phyloP scores from a whole-genome alignment of 257 asterid genomes.

The Paulownia fortunei region DNA sequence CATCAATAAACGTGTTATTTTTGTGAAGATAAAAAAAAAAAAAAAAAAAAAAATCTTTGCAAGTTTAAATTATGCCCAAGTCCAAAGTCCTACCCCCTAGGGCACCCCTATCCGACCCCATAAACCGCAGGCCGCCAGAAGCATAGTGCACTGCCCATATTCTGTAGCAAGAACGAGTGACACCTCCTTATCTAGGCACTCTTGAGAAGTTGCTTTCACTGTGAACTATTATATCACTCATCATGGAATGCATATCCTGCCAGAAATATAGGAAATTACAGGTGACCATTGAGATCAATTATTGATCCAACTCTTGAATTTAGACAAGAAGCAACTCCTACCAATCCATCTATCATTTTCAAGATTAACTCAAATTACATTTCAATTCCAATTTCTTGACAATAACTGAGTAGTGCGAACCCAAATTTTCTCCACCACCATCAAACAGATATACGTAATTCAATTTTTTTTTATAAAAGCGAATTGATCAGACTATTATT shows the following conservation, averaged over 20 bases:
- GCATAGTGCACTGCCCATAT: conserved; percentile 27
- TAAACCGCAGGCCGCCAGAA: background rate
- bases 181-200: conserved; percentile 20
- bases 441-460: too few species aligned
- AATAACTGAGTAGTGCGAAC: conserved; percentile 1
- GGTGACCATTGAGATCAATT: conserved; percentile 31
- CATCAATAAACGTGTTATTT: background rate
- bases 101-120: background rate
- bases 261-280: conserved; percentile 25
- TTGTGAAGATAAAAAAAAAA: background rate
- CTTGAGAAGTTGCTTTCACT: conserved; percentile 33
- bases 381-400: background rate
- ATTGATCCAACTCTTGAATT: conserved; percentile 38
- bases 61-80: background rate
- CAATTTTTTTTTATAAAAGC: too few species aligned
- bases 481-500: too few species aligned
- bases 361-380: background rate
- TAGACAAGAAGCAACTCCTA: conserved; percentile 20
- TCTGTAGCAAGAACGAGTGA: conserved; percentile 26
- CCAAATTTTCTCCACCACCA: background rate
- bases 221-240: conserved; percentile 3
- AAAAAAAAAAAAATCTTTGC: background rate
- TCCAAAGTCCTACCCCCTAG: background rate
- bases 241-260: conserved; percentile 1
- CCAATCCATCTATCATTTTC: conserved; percentile 22